Evolutionary conservation across 2,329 filamentous ascomycete species (phyloP), one percentile per base, ranked within the genome.

Genomic region (Trichoderma atrobrunneum): DNA sequence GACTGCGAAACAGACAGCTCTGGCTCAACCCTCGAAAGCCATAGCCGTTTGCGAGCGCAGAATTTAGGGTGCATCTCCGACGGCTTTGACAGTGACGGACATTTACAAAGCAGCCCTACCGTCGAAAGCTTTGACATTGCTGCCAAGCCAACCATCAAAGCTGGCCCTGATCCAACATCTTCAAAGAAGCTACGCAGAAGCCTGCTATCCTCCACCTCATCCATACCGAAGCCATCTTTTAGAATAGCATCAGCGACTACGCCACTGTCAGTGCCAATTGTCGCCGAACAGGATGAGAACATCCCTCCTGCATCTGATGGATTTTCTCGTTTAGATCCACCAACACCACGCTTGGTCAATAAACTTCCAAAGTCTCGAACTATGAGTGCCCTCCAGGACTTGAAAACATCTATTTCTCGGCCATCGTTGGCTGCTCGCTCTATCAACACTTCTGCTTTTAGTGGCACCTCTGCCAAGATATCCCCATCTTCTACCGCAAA

Each of bases 311-410:
- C 39, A 57, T 7, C 73, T 59, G 69, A 63, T 59, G 39, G 72
- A 26, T 14, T 69, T 5, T 43, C 54, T 26, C 62, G 11, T 60
- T 57, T 51, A 18, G 24, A 56, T 21, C 48, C 65, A 30, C 56
- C 56, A 54, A 26, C 64, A 24, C 72, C 69, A 1, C 69, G 21
- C 4, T 32, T 56, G 14, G 60, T 43, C 59, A 78, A 75, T 16
- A 80, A 77, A 34, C 73, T 87, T 1, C 82, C 85, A 8, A 86
- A 81, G 71, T 86, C 85, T 7, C 80, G 81, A 30, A 86, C 86
- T 1, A 78, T 86, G 74, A 82, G 75, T 28, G 82, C 84, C 1
- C 75, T 87, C 12, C 83, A 84, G 7, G 85, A 82, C 12, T 73
- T 87, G 48, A 85, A 84, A 7, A 80, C 81, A 3, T 84, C 85